These are phyloP conservation scores for Trypethelium eluteriae DNA, from an alignment of 495 filamentous ascomycete genomes.

Conservation along the genomic window DNA sequence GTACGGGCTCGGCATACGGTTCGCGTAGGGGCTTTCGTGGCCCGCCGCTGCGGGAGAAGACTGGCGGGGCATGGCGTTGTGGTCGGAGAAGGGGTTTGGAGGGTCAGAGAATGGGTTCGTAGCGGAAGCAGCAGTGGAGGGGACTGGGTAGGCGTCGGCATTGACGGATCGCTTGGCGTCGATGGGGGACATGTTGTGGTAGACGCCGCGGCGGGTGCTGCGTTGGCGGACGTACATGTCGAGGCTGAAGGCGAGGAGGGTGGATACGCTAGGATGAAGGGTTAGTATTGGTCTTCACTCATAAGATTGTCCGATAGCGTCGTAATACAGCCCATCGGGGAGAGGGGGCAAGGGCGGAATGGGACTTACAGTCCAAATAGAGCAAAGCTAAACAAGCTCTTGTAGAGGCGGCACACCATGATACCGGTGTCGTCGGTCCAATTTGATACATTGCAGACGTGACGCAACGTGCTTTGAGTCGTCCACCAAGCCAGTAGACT, in stretches of 20 bases:
- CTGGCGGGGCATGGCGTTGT: background rate
- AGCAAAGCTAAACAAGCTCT: constrained; percentile 58
- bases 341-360: background rate
- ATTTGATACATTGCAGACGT: constrained; percentile 46
- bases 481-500: constrained; percentile 52
- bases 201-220: constrained; percentile 42
- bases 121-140: background rate
- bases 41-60: background rate
- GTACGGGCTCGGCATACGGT: constrained; percentile 5
- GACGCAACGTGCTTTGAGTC: constrained; percentile 45
- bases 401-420: constrained; percentile 57
- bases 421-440: constrained; percentile 54
- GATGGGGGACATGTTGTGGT: constrained; percentile 31
- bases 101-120: constrained; percentile 21
- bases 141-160: background rate
- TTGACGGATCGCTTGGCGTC: constrained; percentile 12
- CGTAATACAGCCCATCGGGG: background rate
- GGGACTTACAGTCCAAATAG: constrained; percentile 40
- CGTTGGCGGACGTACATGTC: constrained; percentile 45
- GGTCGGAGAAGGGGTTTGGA: background rate
- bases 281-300: background rate
- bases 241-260: constrained; percentile 43
- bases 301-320: too few species aligned
- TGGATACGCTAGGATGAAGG: constrained; percentile 28
- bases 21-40: constrained; percentile 3